Percentiles rank a stretch among this genome's conserved stretches.
Conservation (phyloP, 306 rosid genomes). For the Clitoria ternatea region DNA sequence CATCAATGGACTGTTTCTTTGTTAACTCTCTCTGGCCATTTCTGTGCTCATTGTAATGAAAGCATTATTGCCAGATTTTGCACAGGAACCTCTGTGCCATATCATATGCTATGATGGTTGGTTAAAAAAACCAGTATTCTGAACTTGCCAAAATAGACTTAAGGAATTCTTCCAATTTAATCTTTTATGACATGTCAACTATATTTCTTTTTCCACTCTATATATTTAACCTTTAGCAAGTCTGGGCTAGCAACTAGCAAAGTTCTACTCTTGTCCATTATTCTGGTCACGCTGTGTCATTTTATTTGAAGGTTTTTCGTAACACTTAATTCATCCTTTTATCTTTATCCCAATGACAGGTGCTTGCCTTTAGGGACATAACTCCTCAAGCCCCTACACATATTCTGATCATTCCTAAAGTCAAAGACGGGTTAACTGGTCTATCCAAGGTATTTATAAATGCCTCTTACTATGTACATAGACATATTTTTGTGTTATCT, state of each 20-base stretch:
- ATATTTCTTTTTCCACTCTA: neutral
- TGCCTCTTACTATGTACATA: neutral
- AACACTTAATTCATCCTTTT: neutral
- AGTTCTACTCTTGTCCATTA: neutral
- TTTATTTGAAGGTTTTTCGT: neutral
- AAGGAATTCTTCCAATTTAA: neutral
- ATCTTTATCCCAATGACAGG: conserved; percentile 36
- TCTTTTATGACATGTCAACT: neutral
- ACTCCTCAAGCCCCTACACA: conserved; percentile 89
- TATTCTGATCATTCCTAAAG: conserved; percentile 77
- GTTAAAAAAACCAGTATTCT: neutral
- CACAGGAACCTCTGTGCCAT: neutral
- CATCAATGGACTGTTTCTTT: neutral
- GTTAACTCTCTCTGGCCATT: neutral
- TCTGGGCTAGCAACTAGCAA: neutral
- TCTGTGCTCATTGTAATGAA: neutral
- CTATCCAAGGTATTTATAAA: conserved; percentile 60
- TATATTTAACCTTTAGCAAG: neutral
- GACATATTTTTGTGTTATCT: neutral
- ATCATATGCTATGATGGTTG: neutral
- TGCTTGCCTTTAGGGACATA: conserved; percentile 93
- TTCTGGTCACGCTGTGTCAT: neutral
- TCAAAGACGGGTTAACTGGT: conserved; percentile 79
- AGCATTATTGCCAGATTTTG: conserved; percentile 2
- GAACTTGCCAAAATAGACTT: too few relatives aligned